Percentiles rank a stretch among this genome's conserved stretches.
Evolutionary conservation across 1,139 yeast species (phyloP).

Genomic region (Suhomyces yuchorum): DNA sequence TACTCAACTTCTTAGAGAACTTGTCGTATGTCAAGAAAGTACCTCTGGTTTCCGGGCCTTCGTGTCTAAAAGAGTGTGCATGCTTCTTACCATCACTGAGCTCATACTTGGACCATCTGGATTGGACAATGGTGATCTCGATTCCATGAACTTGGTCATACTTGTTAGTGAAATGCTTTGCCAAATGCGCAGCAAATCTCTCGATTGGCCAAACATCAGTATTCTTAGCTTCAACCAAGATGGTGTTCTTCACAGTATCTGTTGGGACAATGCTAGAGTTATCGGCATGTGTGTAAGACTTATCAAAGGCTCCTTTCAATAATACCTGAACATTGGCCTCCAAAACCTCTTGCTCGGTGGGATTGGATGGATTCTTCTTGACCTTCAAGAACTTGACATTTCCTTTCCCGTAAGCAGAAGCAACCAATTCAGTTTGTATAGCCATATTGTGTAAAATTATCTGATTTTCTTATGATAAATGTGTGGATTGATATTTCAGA

Average conservation of each 20-base stretch:
- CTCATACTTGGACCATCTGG: conserved; percentile 74
- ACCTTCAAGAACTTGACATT: conserved; percentile 90
- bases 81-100: conserved; percentile 70
- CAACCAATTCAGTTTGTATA: conserved; percentile 26
- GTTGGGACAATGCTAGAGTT: conserved; percentile 90
- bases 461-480: background rate
- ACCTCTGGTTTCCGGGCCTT: conserved; percentile 78
- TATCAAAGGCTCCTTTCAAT: conserved; percentile 75
- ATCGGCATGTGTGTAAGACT: conserved; percentile 83
- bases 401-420: conserved; percentile 83
- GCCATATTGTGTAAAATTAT: conserved; percentile 10
- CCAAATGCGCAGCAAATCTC: conserved; percentile 82
- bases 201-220: conserved; percentile 88
- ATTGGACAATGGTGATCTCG: conserved; percentile 66
- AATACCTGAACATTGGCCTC: conserved; percentile 81
- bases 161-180: conserved; percentile 74
- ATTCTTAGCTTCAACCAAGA: conserved; percentile 77
- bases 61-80: conserved; percentile 80
- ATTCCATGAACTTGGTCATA: conserved; percentile 76
- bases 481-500: background rate
- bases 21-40: conserved; percentile 56
- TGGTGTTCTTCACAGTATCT: conserved; percentile 90
- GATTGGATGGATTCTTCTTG: conserved; percentile 70
- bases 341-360: conserved; percentile 72
- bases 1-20: conserved; percentile 49